Evolutionary conservation across 2,329 filamentous ascomycete genomes (phyloP).

Genomic region (Eurotiales sp.): DNA sequence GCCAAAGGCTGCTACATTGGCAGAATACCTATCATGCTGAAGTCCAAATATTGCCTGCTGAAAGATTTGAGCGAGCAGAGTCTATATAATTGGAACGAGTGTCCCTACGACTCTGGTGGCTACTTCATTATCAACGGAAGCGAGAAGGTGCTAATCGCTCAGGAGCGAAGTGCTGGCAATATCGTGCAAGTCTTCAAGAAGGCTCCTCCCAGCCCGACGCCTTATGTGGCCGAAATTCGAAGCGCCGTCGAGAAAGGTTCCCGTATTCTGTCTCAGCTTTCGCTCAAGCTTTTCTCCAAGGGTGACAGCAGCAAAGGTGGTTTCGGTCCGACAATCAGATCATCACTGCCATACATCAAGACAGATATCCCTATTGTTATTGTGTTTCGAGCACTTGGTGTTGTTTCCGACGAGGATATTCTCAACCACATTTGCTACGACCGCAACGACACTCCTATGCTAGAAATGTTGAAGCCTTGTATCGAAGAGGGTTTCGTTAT

Average conservation of each 20-base stretch:
- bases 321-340: conserved; percentile 83
- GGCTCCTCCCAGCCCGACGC: conserved; percentile 83
- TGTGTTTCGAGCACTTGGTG: conserved; percentile 90
- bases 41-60: conserved; percentile 91
- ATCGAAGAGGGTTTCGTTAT: conserved; percentile 96
- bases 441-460: conserved; percentile 89
- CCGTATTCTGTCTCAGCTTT: conserved; percentile 85
- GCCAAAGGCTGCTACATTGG: conserved; percentile 74
- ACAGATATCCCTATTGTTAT: conserved; percentile 89
- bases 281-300: conserved; percentile 85
- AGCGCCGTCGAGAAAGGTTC: conserved; percentile 96
- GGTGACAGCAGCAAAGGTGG: conserved; percentile 74
- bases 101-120: conserved; percentile 94
- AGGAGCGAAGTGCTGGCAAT: conserved; percentile 95
- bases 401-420: conserved; percentile 97
- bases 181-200: conserved; percentile 99
- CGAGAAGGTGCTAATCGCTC: conserved; percentile 96
- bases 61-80: conserved; percentile 78
- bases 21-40: conserved; percentile 96
- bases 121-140: conserved; percentile 99
- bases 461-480: conserved; percentile 95
- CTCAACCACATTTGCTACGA: conserved; percentile 97
- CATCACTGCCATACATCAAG: conserved; percentile 90
- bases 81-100: conserved; percentile 89
- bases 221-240: conserved; percentile 91